Evolutionary conservation across 768 basidiomycete genomes (phyloP), one percentile per base, ranked within the genome.

Genomic region (Leccinum barrowsii): DNA sequence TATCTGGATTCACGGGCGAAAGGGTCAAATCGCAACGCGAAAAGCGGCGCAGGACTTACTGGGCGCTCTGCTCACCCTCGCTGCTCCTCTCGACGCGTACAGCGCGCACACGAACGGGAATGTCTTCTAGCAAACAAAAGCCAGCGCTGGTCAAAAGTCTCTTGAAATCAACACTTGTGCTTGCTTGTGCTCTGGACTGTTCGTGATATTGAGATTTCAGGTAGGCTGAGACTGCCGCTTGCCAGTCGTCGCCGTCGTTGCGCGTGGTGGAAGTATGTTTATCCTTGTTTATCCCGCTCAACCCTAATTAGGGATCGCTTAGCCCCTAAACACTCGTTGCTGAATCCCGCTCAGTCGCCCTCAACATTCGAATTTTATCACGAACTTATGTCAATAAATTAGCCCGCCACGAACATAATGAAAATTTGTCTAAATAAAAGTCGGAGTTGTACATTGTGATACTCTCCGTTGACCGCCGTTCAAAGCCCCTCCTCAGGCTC

Each of bases 211-310:
- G 52, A 28, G 56, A 40, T 22, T 54, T 28, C 4, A 4, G 10
- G 52, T n/a, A 11, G 50, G 21, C 32, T 11, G 49, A 28, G 11
- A 22, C 19, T 22, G 17, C 12, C 15, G 47, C n/a, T 48, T 19
- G n/a, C 10, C 2, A 19, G 44, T 15, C 52, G 59, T 54, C 51
- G 51, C 34, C 55, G 66, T 58, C 58, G 65, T 67, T 3, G 58
- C 22, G 48, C 44, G 48, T 46, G 49, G 15, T 21, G 56, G 48
- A 54, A 21, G 5, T 19, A 2, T 65, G 49, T 65, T 67, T 67
- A 21, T 7, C 8, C 22, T 51, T 65, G 46, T 65, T 65, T 46
- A 51, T 26, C 6, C 35, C 24, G 26, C 26, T 2, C 8, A 21
- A 52, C 17, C 48, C 61, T 17, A 13, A 58, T 53, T 42, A 3